Conservation (phyloP, 2,329 filamentous ascomycete species). For the Knufia petricola region DNA sequence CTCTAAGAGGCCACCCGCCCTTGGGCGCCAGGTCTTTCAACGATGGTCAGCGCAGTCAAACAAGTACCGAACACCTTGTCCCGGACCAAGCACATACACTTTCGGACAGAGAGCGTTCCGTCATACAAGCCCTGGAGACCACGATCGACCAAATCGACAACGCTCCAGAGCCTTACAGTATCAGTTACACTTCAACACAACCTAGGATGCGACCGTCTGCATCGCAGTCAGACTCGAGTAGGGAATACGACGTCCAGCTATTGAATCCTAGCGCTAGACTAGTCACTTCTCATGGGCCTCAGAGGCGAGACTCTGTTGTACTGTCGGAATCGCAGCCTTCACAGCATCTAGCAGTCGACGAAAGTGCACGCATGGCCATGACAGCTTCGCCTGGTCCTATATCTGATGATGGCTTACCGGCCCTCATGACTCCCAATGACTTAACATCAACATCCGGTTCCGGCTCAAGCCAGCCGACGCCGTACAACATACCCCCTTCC, state of each 20-base stretch:
- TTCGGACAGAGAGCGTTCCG: constrained; percentile 19
- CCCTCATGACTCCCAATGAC: constrained; percentile 10
- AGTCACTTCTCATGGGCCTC: constrained; percentile 24
- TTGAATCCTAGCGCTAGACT: constrained; percentile 7
- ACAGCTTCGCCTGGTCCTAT: constrained; percentile 34
- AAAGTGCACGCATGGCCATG: constrained; percentile 31
- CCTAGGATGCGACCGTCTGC: constrained; percentile 1
- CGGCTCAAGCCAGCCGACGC: constrained; percentile 7
- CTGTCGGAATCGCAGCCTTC: constrained; percentile 29
- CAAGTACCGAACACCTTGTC: constrained; percentile 12
- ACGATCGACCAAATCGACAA: constrained; percentile 16
- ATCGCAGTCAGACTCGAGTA: not conserved
- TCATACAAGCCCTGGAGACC: constrained; percentile 19
- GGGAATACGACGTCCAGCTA: constrained; percentile 13
- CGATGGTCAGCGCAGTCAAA: not conserved
- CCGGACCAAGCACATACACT: constrained; percentile 19
- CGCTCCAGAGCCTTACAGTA: constrained; percentile 15
- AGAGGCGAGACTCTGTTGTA: constrained; percentile 33
- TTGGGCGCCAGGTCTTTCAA: constrained; percentile 2
- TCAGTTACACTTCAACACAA: constrained; percentile 20
- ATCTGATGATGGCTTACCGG: constrained; percentile 23
- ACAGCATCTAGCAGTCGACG: constrained; percentile 24
- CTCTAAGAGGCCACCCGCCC: constrained; percentile 13
- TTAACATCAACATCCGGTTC: constrained; percentile 7
- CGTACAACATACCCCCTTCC: constrained; percentile 14